These are phyloP conservation scores for Pichia sp. DNA, from an alignment of 1,139 yeast species.

Conservation along the genomic window DNA sequence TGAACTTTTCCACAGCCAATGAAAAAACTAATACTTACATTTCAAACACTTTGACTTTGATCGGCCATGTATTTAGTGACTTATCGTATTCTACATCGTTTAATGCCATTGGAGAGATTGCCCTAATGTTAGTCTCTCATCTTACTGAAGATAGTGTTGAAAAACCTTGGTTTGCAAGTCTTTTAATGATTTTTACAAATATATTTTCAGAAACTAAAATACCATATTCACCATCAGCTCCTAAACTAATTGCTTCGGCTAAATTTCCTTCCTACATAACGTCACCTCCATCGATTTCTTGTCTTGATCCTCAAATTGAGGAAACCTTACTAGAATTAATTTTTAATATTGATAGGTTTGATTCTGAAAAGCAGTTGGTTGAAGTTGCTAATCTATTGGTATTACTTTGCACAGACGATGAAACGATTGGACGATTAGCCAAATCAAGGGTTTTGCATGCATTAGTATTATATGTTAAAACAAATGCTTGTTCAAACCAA, in stretches of 20 bases:
- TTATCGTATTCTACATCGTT: constrained; percentile 30
- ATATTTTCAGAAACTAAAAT: constrained; percentile 40
- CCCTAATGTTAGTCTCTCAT: constrained; percentile 34
- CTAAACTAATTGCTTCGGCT: constrained; percentile 20
- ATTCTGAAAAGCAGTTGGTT: constrained; percentile 42
- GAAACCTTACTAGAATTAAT: constrained; percentile 40
- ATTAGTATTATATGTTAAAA: constrained; percentile 28
- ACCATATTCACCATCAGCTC: constrained; percentile 32
- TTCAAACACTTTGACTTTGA: constrained; percentile 41
- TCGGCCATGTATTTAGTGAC: constrained; percentile 42
- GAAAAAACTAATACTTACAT: constrained; percentile 30
- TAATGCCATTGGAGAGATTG: constrained; percentile 32
- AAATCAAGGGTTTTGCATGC: constrained; percentile 35
- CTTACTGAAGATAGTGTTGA: constrained; percentile 36
- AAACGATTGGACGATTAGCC: constrained; percentile 36
- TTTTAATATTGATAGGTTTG: constrained; percentile 35
- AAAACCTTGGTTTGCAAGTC: constrained; percentile 46
- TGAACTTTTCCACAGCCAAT: constrained; percentile 27
- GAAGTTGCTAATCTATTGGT: constrained; percentile 49
- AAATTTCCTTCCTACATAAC: constrained; percentile 13
- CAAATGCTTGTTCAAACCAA: constrained; percentile 26
- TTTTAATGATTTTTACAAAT: constrained; percentile 44
- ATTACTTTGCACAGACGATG: constrained; percentile 44
- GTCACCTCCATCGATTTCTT: constrained; percentile 26
- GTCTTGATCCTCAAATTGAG: constrained; percentile 31